Base-by-base conservation (phyloP, 1,284 basidiomycete species). In the Neolentinus lepideus region DNA sequence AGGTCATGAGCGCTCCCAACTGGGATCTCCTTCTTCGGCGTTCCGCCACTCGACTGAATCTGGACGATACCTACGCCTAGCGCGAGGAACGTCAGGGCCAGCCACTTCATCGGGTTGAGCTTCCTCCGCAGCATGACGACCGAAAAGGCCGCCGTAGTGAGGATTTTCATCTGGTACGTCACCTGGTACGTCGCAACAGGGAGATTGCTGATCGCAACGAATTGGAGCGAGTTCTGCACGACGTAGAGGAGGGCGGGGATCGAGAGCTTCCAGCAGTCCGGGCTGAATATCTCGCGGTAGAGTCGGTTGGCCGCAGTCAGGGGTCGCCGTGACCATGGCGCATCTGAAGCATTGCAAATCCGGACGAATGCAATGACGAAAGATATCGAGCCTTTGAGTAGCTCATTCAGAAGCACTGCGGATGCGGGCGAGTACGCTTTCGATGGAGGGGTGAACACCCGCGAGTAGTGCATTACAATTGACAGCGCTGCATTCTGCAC, bases 81-180 rank as follows among this genome's bases (percentile, higher is more conserved):
- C 1, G 94, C 93, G 46, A 98, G 82, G 73, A 91, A 83, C 59
- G 92, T 72, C 22, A 98, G 79, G 0, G 92, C 84, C 11, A 88
- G 67, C 94, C 94, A 97, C 67, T 96, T 94, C 31, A 75, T 78
- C 12, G 80, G 74, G 29, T 77, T 82, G 24, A 98, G 74, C 59
- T 85, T 84, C 64, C 87, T 90, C 58, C 92, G 84, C n/a, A 98
- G 80, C 27, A 98, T 77, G 10, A 92, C 67, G 57, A 98, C 94
- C 38, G 92, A 95, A 72, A 96, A 98, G 48, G 87, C 90, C 14
- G 95, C 95, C 11, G 95, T 98, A 26, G 95, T 98, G 59, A 98
- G 84, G 64, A 98, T 97, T 76, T 98, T 96, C 92, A 95, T 94
- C 71, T 96, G 93, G 71, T 96, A 96, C 55, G 90, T 92, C 66